Conservation (phyloP, 257 asterid genomes). For the Lithospermum erythrorhizon region DNA sequence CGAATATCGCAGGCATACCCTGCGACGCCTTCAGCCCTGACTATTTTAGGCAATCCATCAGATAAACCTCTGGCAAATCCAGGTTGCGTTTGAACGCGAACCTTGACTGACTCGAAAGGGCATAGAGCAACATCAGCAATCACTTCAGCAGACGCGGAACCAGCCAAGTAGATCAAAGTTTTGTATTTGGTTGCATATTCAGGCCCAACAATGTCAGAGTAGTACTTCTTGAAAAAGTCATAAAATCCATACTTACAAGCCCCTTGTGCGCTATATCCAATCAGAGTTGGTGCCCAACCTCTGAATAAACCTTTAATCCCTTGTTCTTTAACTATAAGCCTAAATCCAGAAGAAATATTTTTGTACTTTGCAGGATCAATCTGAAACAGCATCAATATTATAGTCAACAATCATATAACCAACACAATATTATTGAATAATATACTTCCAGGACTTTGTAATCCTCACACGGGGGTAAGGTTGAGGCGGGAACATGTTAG, state of each 20-base stretch:
- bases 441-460: too few relatives aligned
- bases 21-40: conserved; percentile 48
- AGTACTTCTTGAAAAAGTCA: conserved; percentile 66
- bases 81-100: conserved; percentile 82
- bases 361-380: conserved; percentile 72
- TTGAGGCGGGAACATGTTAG: too few relatives aligned
- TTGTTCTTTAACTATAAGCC: conserved; percentile 52
- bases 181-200: conserved; percentile 69
- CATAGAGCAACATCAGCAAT: conserved; percentile 76
- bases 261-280: conserved; percentile 86
- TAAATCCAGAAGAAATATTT: conserved; percentile 54
- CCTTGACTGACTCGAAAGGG: conserved; percentile 79
- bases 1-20: conserved; percentile 33
- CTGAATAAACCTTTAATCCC: conserved; percentile 57
- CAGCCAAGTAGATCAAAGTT: conserved; percentile 72
- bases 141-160: conserved; percentile 79
- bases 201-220: conserved; percentile 68
- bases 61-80: conserved; percentile 73
- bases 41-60: conserved; percentile 72
- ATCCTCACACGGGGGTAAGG: too few relatives aligned
- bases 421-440: too few relatives aligned
- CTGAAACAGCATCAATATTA: conserved; percentile 19
- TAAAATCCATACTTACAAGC: conserved; percentile 73
- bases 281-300: conserved; percentile 81
- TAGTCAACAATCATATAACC: too few relatives aligned